Base-by-base conservation (phyloP, 352 stramenopile species). In the Blastocystis sp. region DNA sequence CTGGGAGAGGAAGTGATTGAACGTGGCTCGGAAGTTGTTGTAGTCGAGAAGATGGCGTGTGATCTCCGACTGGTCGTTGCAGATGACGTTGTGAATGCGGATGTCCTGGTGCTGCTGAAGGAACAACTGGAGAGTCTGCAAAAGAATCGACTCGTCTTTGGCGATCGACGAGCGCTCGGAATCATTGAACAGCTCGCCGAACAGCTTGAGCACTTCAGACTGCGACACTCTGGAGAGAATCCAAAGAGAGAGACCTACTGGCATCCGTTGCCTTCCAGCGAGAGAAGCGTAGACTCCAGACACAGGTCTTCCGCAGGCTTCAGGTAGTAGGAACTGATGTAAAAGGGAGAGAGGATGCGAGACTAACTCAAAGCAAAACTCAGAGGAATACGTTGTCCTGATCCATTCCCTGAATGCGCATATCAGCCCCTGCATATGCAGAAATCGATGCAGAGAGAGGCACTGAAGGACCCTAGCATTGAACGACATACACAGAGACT, bases 91-190 rank as follows among this genome's bases (percentile, higher is more conserved):
- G 11, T 62, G 73, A 8, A 85, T 24, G 34, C 34, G 63, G 3
- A 85, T 18, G 8, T 85, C 73, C 39, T 85, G 73, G 56, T 85
- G 73, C 39, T 85, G 73, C 50, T 85, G 73, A 2, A 85, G 56
- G 47, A 85, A 85, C 20, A 85, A 24, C 20, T 68, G 47, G 16
- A 85, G 53, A 45, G 53, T 85, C 53, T 85, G 73, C 26, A 47
- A 55, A 20, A 85, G 73, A 13, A 45, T 34, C 8, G 20, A 45
- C 50, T 85, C 73, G 24, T 85, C 73, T 30, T 85, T 85, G 45
- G 34, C 34, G n/a, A 85, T 45, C 9, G 45, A 50, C 6, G 73
- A 85, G 9, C 73, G 73, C 56, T 85, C 73, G 18, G 54, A 50
- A 39, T 85, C 73, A 2, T 18, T 66, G 50, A 85, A 85, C 3